Evolutionary conservation across 2,329 filamentous ascomycete genomes (phyloP), one percentile per base, ranked within the genome.

Genomic region (Uncinocarpus reesii): DNA sequence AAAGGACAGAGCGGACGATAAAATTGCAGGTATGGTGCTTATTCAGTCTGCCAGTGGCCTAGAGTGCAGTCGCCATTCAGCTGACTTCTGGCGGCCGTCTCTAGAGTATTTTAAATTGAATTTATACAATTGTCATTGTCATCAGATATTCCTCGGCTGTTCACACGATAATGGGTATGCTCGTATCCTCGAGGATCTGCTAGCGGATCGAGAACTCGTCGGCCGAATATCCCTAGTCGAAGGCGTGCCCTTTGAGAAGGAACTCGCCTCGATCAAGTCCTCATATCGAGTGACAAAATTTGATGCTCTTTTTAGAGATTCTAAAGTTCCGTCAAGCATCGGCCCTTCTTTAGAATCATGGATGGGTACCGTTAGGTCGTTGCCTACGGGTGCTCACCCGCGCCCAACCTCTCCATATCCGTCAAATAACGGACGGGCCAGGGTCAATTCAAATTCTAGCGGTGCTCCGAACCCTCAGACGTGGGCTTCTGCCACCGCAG

Each of bases 61-160:
- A 16, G 16, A 11, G 16, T 43, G 32, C 26, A 38, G 23, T 21
- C 7, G 11, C 37, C 21, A n/a, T 38, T 29, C 13, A 11, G 26
- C 32, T 48, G 15, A 35, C 23, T 7, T 29, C 20, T 16, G 23
- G 29, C n/a, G 10, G 8, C 7, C 7, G 6, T 18, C n/a, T 45
- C 29, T 53, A 78, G 76, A 76, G 54, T 65, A 66, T 21, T 74
- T 81, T 61, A 74, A 75, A 55, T 60, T 77, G 41, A 71, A 74
- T 60, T 63, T 78, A 43, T 68, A 74, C 60, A 74, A 80, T 55
- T 74, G 71, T 53, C 77, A 79, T 55, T 81, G 78, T 57, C 76
- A 75, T 46, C 76, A 79, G 48, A 72, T 81, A 45, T 65, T 80
- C 42, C 67, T 81, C 29, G 79, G 77, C 7, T 79, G 77, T 60